Percentiles rank a stretch among this genome's conserved stretches.
phyloP scores from a whole-genome alignment of 257 asterid genomes.

The Apocynum venetum region DNA sequence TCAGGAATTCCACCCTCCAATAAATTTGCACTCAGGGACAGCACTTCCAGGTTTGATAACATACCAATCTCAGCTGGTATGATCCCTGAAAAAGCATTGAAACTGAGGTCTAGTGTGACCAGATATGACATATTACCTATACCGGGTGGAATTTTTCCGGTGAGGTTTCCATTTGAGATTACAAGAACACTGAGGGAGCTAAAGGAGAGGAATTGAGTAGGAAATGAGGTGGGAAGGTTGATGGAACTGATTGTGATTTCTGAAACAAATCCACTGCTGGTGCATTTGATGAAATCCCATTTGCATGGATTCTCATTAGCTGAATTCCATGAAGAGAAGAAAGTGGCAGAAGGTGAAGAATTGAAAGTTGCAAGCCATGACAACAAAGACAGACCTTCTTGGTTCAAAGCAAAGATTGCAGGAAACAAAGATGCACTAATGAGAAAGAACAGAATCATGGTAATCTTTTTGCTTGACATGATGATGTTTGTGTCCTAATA shows the following conservation, averaged over 20 bases:
- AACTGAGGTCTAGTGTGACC: slow-evolving; percentile 52
- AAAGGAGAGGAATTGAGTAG: slow-evolving; percentile 44
- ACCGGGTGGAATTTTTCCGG: slow-evolving; percentile 47
- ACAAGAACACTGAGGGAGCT: slow-evolving; percentile 38
- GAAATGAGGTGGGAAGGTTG: slow-evolving; percentile 52
- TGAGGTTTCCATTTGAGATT: slow-evolving; percentile 48
- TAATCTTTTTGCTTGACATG: slow-evolving; percentile 43
- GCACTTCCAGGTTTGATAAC: slow-evolving; percentile 35
- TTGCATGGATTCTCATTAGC: slow-evolving; percentile 50
- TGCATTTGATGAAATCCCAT: slow-evolving; percentile 66
- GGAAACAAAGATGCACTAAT: slow-evolving; percentile 26
- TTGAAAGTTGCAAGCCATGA: slow-evolving; percentile 65
- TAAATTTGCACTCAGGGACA: slow-evolving; percentile 46
- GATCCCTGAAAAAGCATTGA: slow-evolving; percentile 47
- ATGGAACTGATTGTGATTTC: slow-evolving; percentile 45
- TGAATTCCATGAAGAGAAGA: slow-evolving; percentile 57
- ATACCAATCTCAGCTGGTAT: slow-evolving; percentile 54
- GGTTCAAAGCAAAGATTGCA: slow-evolving; percentile 44
- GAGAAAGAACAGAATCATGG: slow-evolving; percentile 39
- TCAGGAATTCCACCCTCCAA: slow-evolving; percentile 51
- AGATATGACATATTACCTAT: slow-evolving; percentile 50
- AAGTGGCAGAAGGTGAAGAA: slow-evolving; percentile 37
- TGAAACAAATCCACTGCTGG: slow-evolving; percentile 34
- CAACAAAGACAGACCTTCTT: slow-evolving; percentile 54
- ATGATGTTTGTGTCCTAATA: slow-evolving; percentile 25